These are phyloP conservation scores for Gynochthodes officinalis DNA, from an alignment of 257 asterid genomes.

Conservation along the genomic window DNA sequence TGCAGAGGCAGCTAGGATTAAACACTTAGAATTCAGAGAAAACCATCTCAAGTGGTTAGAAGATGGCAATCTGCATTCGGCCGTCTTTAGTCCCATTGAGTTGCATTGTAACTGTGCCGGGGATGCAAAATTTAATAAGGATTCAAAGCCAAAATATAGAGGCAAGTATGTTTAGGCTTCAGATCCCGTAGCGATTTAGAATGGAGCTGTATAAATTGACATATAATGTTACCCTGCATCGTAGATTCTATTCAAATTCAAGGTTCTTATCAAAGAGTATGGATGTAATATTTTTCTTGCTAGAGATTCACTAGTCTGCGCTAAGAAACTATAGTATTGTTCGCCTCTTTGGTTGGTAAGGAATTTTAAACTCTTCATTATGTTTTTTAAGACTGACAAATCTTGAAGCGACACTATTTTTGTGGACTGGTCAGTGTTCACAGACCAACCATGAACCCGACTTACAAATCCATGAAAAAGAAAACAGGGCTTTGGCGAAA, in stretches of 20 bases:
- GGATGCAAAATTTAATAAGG: constrained; percentile 45
- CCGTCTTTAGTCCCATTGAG: constrained; percentile 72
- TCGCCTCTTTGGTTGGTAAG: neutral
- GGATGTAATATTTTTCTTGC: neutral
- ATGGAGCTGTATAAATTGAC: constrained; percentile 6
- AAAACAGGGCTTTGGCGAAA: too few relatives aligned
- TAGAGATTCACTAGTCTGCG: neutral
- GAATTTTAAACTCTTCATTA: too few relatives aligned
- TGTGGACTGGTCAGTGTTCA: too few relatives aligned
- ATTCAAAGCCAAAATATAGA: constrained; percentile 73
- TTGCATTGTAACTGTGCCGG: constrained; percentile 32
- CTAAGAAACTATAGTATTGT: neutral
- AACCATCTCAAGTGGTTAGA: constrained; percentile 94
- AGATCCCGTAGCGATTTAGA: constrained; percentile 2
- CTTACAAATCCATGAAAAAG: too few relatives aligned
- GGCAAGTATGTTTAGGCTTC: constrained; percentile 85
- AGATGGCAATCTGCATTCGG: constrained; percentile 95
- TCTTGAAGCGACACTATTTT: too few relatives aligned
- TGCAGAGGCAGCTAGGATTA: constrained; percentile 58
- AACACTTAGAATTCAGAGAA: constrained; percentile 71
- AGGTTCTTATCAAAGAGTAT: neutral
- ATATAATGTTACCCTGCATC: neutral
- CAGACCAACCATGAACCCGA: too few relatives aligned
- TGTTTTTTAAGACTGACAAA: too few relatives aligned
- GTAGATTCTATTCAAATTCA: neutral